Evolutionary conservation across 306 rosid genomes (phyloP).

Genomic region (Lathyrus aphaca): DNA sequence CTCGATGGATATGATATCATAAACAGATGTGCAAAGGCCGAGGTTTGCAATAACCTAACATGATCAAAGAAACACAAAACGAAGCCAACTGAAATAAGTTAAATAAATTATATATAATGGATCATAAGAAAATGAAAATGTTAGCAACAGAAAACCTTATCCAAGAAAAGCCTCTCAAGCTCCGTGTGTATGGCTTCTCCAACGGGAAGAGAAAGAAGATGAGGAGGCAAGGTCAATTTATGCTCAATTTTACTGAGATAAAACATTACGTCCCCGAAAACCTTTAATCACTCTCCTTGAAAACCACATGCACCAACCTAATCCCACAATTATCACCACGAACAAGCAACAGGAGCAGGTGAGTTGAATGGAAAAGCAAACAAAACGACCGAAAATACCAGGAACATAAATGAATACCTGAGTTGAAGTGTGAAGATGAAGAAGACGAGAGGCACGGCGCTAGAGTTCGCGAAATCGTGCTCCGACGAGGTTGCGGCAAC

Average conservation of each 20-base stretch:
- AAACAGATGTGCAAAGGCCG: slow-evolving; percentile 81
- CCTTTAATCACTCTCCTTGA: too few species aligned
- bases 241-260: slow-evolving; percentile 80
- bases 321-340: too few species aligned
- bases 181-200: slow-evolving; percentile 66
- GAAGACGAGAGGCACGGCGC: neutral
- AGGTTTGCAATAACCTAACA: slow-evolving; percentile 72
- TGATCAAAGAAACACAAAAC: slow-evolving; percentile 35
- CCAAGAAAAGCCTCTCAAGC: slow-evolving; percentile 80
- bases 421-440: neutral
- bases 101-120: slow-evolving; percentile 15
- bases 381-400: neutral
- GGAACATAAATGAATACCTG: neutral
- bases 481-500: neutral
- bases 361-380: neutral
- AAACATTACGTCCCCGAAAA: slow-evolving; percentile 53
- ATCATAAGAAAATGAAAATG: slow-evolving; percentile 17
- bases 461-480: neutral
- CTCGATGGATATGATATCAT: slow-evolving; percentile 68
- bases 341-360: neutral
- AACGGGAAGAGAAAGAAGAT: slow-evolving; percentile 57
- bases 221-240: slow-evolving; percentile 68
- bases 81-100: slow-evolving; percentile 18
- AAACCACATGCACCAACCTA: too few species aligned
- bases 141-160: slow-evolving; percentile 53